Evolutionary conservation across 108 stramenopile genomes (phyloP), one percentile per base, ranked within the genome.

Genomic region (Mayamaea pseudoterrestris): DNA sequence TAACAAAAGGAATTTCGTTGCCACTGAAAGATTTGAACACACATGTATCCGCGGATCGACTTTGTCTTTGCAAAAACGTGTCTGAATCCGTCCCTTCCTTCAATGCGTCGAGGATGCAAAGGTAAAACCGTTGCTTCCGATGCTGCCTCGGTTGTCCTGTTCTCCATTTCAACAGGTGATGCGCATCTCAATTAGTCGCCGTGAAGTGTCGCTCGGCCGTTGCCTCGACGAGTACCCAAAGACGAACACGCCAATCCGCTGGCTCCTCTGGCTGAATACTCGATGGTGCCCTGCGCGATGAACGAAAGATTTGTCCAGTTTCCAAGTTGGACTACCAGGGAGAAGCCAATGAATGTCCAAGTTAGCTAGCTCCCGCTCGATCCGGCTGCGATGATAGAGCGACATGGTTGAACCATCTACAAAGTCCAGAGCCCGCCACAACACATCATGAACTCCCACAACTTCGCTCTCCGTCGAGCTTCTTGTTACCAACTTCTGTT

Each of bases 1-100:
- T n/a, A n/a, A n/a, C n/a, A n/a, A n/a, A n/a, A n/a, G n/a, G n/a
- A n/a, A n/a, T n/a, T n/a, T n/a, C n/a, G n/a, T n/a, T n/a, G n/a
- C n/a, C n/a, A n/a, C n/a, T n/a, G n/a, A 21, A 50, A 50, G 4
- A 50, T 31, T 40, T 50, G 26, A 14, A 31, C 49, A 17, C 49
- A 29, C 37, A 14, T 50, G 11, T 50, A 34, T 17, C 49, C 49
- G 5, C 49, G 49, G 5, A 35, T 5, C 14, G 26, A 29, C 24
- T 50, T 50, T 13, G 32, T 30, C 36, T 50, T 40, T 6, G 49
- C 3, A 50, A 50, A 50, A 29, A 50, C 35, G 30, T 29, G 30
- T 5, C 35, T 31, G 32, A n/a, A 34, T 5, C n/a, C 30, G 3
- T 34, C 5, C 4, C 13, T 40, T 35, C 21, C 32, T 29, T 21